These are phyloP conservation scores for Backusella australiensis DNA, from an alignment of 192 early-diverging fungal species.

Conservation along the genomic window DNA sequence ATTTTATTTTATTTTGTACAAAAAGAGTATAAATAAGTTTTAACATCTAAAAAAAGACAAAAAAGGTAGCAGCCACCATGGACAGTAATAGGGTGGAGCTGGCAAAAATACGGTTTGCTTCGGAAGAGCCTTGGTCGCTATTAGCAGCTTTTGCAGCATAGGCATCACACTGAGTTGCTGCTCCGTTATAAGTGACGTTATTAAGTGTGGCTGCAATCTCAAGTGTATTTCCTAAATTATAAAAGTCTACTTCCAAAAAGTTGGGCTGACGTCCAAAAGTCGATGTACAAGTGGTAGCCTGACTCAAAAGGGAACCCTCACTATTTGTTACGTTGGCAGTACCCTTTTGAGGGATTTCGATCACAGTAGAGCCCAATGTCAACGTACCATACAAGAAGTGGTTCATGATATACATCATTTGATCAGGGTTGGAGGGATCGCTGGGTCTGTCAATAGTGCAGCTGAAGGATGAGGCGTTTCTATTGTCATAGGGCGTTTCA, in stretches of 20 bases:
- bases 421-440: slow-evolving; percentile 19
- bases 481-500: slow-evolving; percentile 68
- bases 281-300: slow-evolving; percentile 52
- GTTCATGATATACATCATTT: slow-evolving; percentile 69
- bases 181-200: slow-evolving; percentile 21
- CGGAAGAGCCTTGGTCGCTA: not conserved
- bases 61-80: slow-evolving; percentile 3
- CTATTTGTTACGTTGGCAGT: slow-evolving; percentile 54
- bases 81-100: not conserved
- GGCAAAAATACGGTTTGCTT: not conserved
- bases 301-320: slow-evolving; percentile 43
- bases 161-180: slow-evolving; percentile 9
- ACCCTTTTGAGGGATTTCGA: slow-evolving; percentile 54
- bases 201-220: slow-evolving; percentile 25
- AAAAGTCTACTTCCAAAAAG: slow-evolving; percentile 76
- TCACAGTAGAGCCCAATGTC: slow-evolving; percentile 20
- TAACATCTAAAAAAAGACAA: slow-evolving; percentile 6
- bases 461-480: slow-evolving; percentile 42
- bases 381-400: slow-evolving; percentile 64
- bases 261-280: slow-evolving; percentile 57
- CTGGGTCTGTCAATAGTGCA: slow-evolving; percentile 60
- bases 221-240: slow-evolving; percentile 51
- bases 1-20: not conserved
- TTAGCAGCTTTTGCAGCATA: not conserved
- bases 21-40: not conserved